These are phyloP conservation scores for Daldinia caldariorum DNA, from an alignment of 495 filamentous ascomycete genomes.

Conservation along the genomic window DNA sequence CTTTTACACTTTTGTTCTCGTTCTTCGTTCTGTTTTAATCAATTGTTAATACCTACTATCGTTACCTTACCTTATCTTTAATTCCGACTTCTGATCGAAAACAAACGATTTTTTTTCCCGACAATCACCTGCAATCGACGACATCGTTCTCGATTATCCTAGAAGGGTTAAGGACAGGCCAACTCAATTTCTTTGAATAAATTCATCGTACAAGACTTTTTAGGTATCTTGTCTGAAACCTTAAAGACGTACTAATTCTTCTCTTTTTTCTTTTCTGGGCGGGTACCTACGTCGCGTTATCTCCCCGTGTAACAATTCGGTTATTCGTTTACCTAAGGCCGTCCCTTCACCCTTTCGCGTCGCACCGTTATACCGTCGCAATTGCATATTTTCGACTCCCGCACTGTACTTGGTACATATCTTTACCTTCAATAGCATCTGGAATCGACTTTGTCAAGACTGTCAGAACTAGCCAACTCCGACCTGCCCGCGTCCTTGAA, in stretches of 20 bases:
- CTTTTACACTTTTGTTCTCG: constrained; percentile 7
- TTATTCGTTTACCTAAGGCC: constrained; percentile 30
- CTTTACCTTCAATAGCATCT: neutral
- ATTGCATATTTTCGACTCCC: constrained; percentile 13
- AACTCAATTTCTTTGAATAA: constrained; percentile 1
- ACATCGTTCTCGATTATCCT: constrained; percentile 7
- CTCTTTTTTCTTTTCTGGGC: constrained; percentile 11
- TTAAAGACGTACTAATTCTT: constrained; percentile 14
- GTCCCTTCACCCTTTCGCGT: constrained; percentile 17
- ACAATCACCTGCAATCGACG: constrained; percentile 4
- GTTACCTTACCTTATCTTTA: constrained; percentile 11
- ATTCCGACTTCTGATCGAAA: constrained; percentile 10
- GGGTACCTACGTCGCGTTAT: constrained; percentile 37
- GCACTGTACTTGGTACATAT: constrained; percentile 28
- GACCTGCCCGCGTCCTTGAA: constrained; percentile 27
- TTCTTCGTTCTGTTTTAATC: constrained; percentile 40
- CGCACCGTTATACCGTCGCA: constrained; percentile 20
- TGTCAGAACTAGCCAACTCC: constrained; percentile 12
- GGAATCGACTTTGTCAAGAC: constrained; percentile 10
- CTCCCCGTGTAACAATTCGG: constrained; percentile 17
- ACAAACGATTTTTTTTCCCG: neutral
- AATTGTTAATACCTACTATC: constrained; percentile 36
- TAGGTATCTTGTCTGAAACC: constrained; percentile 19
- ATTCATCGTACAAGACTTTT: neutral
- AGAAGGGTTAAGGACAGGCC: constrained; percentile 4